Evolutionary conservation across 1,284 basidiomycete species (phyloP), one percentile per base, ranked within the genome.

Genomic region (Xerocomus cyaneibrunnescens): DNA sequence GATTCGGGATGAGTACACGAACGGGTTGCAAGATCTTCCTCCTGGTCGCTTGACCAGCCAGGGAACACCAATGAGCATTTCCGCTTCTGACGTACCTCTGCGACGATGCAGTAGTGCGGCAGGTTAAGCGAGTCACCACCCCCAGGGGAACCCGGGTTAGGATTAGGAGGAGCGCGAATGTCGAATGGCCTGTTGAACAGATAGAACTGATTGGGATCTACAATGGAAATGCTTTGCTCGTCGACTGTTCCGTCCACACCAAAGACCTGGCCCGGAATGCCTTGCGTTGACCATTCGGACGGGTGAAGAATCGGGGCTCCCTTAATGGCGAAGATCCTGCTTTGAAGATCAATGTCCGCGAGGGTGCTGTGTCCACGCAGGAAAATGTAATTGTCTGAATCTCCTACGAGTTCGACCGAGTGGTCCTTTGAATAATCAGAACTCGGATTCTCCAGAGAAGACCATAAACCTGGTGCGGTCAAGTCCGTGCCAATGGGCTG

Each of bases 361-460:
- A 51, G 12, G 7, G 48, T 56, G 34, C 57, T 59, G 40, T 59
- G 49, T 30, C 57, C 57, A 6, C 57, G 57, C 1, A 58, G 1
- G 38, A 51, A 59, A 27, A 59, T 9, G 21, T 56, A 56, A 13
- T 56, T 59, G 19, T 48, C n/a, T 1, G 17, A n/a, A n/a, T 23
- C 25, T 37, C 47, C 52, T 1, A 59, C 32, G 3, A 58, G 49
- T 16, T 39, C 32, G 27, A 58, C 14, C 2, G 25, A 9, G 5
- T 55, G 38, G 5, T 37, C 32, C 13, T 9, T 30, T 1, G 57
- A 7, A 31, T 52, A 56, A 31, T 58, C 57, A 14, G 28, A 17
- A 2, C 3, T 32, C 5, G 56, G 56, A 21, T 55, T 3, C 39
- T 30, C 22, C n/a, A 58, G 39, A 13, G 45, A 38, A 6, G 13